Evolutionary conservation across 2,329 filamentous ascomycete species (phyloP).

Genomic region (Falciphora oryzae): DNA sequence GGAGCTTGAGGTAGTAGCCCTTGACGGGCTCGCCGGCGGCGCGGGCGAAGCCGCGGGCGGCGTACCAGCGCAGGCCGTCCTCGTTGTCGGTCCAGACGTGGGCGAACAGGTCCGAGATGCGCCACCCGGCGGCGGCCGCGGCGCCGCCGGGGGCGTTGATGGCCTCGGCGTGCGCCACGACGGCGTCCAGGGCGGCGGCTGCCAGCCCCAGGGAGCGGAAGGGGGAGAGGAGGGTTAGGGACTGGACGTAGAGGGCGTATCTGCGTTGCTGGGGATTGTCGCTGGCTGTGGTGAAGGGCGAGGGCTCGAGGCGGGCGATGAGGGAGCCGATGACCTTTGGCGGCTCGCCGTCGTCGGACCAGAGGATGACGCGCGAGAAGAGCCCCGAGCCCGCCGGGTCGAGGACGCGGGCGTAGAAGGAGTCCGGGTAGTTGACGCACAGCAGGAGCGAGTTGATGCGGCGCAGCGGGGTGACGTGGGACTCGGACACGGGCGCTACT

Average conservation of each 20-base stretch:
- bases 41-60: constrained; percentile 48
- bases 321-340: constrained; percentile 54
- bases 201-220: constrained; percentile 56
- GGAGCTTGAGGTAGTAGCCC: constrained; percentile 58
- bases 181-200: constrained; percentile 48
- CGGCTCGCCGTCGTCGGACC: constrained; percentile 28
- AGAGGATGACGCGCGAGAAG: constrained; percentile 56
- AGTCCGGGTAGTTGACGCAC: constrained; percentile 57
- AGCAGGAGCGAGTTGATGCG: constrained; percentile 62
- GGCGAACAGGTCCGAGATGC: constrained; percentile 46
- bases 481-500: constrained; percentile 43
- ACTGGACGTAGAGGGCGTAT: constrained; percentile 56
- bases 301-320: constrained; percentile 56
- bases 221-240: constrained; percentile 56
- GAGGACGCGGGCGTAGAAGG: constrained; percentile 53
- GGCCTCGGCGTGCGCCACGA: constrained; percentile 33
- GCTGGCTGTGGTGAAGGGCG: constrained; percentile 24
- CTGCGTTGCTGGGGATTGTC: constrained; percentile 11
- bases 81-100: constrained; percentile 65
- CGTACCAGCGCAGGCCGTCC: constrained; percentile 59
- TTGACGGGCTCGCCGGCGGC: constrained; percentile 39
- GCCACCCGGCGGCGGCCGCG: constrained; percentile 26
- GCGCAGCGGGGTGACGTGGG: constrained; percentile 52
- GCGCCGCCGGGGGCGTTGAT: constrained; percentile 9
- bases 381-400: constrained; percentile 43